A percentile compares a stretch with the other conserved stretches of the same genome.
phyloP scores from a whole-genome alignment of 2,329 filamentous ascomycete species.

The Colletotrichum sp. region DNA sequence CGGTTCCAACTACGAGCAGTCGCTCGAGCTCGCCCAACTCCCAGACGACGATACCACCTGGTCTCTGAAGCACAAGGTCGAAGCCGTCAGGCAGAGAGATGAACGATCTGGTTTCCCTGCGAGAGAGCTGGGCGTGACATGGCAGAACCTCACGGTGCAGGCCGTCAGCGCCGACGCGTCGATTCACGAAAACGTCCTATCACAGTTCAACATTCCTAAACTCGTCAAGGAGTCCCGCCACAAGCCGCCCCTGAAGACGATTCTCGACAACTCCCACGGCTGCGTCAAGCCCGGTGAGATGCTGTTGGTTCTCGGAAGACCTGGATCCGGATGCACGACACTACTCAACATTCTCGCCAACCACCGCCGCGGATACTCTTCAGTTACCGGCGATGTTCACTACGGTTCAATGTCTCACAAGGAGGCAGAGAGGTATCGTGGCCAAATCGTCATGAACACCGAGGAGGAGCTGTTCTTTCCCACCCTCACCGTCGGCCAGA shows the following conservation, averaged over 20 bases:
- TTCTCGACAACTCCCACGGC: conserved; percentile 69
- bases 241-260: conserved; percentile 65
- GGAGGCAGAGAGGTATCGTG: conserved; percentile 54
- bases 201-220: conserved; percentile 61
- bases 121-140: conserved; percentile 66
- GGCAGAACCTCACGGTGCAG: conserved; percentile 67
- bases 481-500: conserved; percentile 72
- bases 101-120: conserved; percentile 49
- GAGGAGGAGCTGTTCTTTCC: conserved; percentile 72
- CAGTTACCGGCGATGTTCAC: conserved; percentile 61
- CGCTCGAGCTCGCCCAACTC: neutral
- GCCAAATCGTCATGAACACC: conserved; percentile 72
- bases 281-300: conserved; percentile 77
- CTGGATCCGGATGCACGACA: conserved; percentile 73
- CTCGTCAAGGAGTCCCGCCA: conserved; percentile 56
- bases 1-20: conserved; percentile 18
- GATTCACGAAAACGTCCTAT: conserved; percentile 68
- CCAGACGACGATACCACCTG: conserved; percentile 32
- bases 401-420: conserved; percentile 57
- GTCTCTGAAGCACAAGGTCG: conserved; percentile 53
- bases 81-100: conserved; percentile 46
- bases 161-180: conserved; percentile 66
- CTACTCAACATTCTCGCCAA: conserved; percentile 74
- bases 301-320: conserved; percentile 71
- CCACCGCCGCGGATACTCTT: conserved; percentile 61